Evolutionary conservation across 257 asterid species (phyloP).

Genomic region (Fraxinus americana): DNA sequence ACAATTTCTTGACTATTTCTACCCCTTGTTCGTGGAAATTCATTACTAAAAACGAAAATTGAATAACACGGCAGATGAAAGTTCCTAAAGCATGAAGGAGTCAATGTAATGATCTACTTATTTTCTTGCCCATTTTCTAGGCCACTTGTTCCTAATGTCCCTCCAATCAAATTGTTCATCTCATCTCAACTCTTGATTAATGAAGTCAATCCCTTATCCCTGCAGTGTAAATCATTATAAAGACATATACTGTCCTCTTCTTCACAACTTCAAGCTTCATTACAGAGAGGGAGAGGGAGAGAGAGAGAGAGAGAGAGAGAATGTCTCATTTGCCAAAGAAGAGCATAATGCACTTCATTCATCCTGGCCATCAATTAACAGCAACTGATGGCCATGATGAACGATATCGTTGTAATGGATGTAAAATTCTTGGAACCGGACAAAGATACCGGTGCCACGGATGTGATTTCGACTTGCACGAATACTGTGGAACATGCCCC

Average conservation of each 20-base stretch:
- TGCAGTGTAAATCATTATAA: background rate
- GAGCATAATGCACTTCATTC: conserved; percentile 39
- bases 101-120: background rate
- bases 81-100: background rate
- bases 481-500: conserved; percentile 54
- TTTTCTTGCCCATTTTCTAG: background rate
- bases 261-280: background rate
- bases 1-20: background rate
- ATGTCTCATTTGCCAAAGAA: conserved; percentile 36
- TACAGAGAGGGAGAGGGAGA: background rate
- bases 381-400: background rate
- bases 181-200: background rate
- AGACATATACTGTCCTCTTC: background rate
- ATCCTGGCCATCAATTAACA: conserved; percentile 35
- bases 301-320: background rate
- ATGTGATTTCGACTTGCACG: conserved; percentile 54
- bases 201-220: background rate
- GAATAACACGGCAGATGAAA: background rate
- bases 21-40: background rate
- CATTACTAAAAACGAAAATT: background rate
- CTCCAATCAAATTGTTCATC: background rate
- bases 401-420: conserved; percentile 42
- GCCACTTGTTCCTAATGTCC: background rate
- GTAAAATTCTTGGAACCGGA: conserved; percentile 44
- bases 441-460: conserved; percentile 39